Base-by-base conservation (phyloP, 441 rosid genomes). In the Adansonia grandidieri region DNA sequence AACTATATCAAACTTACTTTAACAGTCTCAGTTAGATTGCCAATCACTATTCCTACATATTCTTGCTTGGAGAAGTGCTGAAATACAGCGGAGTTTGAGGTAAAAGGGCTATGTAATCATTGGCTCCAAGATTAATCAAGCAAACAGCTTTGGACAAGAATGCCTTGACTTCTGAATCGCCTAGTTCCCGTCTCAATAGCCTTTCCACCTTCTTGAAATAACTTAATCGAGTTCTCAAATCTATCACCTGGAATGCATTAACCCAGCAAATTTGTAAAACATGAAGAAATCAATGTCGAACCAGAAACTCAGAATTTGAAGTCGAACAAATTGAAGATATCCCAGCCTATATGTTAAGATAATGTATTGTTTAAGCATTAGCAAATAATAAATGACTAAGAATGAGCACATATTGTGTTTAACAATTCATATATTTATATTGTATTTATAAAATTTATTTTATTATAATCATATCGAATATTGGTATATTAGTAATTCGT, bases 41-140 rank as follows among this genome's bases (percentile, higher is more conserved):
- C 90, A 53, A 89, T 81, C 77, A 90, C 93, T 83, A 87, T 86
- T 54, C 72, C 87, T 42, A 92, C 92, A 76, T 86, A 90, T 71
- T 70, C 78, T 61, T 86, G 80, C 74, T 79, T 65, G 32, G 94
- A 77, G 70, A 58, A 81, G n/a, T 84, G 47, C 58, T 82, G 77
- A n/a, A 86, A 71, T 8, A 78, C n/a, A 47, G 88, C 79, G 70
- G 87, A 88, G 80, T 90, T 90, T 17, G 63, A 5, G 83, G 86
- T 79, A 85, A 87, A 86, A 85, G 81, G 84, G 74, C 78, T 20
- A 75, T 62, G 87, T 92, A 95, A 88, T 95, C 96, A 82, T 92
- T 95, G 85, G 71, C 84, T 68, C 98, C 98, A 70, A 91, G 78
- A 81, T 91, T 83, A 57, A 90, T 77, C 80, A 95, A 77, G 86